phyloP scores from a whole-genome alignment of 345 rosid genomes.

The Citrus maxima region DNA sequence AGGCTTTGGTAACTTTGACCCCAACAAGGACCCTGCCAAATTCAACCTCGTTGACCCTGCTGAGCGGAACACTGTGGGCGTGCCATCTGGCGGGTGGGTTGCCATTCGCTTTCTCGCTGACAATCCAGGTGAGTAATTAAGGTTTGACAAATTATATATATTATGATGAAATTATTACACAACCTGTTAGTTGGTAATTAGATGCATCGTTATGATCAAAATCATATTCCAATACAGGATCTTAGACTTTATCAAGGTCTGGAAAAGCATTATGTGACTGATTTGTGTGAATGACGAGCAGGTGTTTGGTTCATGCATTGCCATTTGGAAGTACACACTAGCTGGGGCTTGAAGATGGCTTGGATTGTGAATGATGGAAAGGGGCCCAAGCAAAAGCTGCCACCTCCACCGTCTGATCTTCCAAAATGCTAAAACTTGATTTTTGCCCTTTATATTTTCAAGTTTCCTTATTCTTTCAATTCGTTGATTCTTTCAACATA shows the following conservation, averaged over 20 bases:
- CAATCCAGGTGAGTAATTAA: constrained; percentile 35
- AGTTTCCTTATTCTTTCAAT: not conserved
- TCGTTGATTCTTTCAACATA: not conserved
- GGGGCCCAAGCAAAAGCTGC: constrained; percentile 38
- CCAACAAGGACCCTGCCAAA: constrained; percentile 41
- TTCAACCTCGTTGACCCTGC: constrained; percentile 52
- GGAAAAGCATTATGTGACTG: no score
- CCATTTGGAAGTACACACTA: constrained; percentile 51
- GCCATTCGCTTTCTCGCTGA: constrained; percentile 50
- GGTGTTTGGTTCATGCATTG: constrained; percentile 58
- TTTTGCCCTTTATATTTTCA: not conserved
- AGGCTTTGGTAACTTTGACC: constrained; percentile 45
- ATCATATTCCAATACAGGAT: no score
- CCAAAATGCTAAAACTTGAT: constrained; percentile 33
- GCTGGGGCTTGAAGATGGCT: constrained; percentile 65
- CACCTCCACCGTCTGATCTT: constrained; percentile 52
- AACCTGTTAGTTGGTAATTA: no score
- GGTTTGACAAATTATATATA: no score
- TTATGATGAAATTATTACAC: no score
- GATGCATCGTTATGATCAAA: no score
- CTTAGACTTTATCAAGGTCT: no score
- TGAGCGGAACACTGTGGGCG: constrained; percentile 45
- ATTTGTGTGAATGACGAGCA: not conserved
- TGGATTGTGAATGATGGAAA: constrained; percentile 55
- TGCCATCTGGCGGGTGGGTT: constrained; percentile 61